Evolutionary conservation across 1,139 yeast species (phyloP).

Genomic region (Lodderomyces margitis): DNA sequence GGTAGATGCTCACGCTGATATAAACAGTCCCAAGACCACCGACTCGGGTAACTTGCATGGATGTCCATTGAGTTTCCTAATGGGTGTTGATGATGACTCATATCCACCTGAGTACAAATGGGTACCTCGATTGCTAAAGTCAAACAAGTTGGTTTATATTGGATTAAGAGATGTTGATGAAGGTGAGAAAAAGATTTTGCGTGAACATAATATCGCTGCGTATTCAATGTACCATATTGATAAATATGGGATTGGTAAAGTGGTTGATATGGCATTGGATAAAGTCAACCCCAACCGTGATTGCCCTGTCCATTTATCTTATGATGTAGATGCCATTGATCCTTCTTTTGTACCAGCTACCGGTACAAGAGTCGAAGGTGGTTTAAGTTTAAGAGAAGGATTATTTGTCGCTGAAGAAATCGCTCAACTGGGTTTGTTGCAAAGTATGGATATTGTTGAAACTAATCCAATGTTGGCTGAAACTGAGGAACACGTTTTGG

Average conservation of each 20-base stretch:
- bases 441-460: conserved; percentile 89
- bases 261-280: conserved; percentile 87
- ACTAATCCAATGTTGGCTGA: conserved; percentile 90
- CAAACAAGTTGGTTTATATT: conserved; percentile 81
- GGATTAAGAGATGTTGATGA: conserved; percentile 92
- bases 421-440: conserved; percentile 82
- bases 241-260: conserved; percentile 88
- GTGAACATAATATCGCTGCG: conserved; percentile 73
- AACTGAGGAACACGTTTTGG: conserved; percentile 69
- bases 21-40: conserved; percentile 86
- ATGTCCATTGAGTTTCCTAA: conserved; percentile 87
- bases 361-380: conserved; percentile 97
- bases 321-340: conserved; percentile 96
- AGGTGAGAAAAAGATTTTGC: conserved; percentile 75
- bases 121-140: conserved; percentile 72
- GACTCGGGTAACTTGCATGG: conserved; percentile 94
- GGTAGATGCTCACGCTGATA: conserved; percentile 98
- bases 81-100: conserved; percentile 66
- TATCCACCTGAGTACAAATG: conserved; percentile 74
- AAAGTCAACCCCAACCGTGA: conserved; percentile 72
- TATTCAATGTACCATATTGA: conserved; percentile 96
- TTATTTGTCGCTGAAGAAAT: conserved; percentile 88
- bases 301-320: conserved; percentile 82
- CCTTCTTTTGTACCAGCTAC: conserved; percentile 95
- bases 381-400: conserved; percentile 91